A percentile compares a stretch with the other conserved stretches of the same genome.
Conservation (phyloP, 1,284 basidiomycete species). For the Puccinia coronata region DNA sequence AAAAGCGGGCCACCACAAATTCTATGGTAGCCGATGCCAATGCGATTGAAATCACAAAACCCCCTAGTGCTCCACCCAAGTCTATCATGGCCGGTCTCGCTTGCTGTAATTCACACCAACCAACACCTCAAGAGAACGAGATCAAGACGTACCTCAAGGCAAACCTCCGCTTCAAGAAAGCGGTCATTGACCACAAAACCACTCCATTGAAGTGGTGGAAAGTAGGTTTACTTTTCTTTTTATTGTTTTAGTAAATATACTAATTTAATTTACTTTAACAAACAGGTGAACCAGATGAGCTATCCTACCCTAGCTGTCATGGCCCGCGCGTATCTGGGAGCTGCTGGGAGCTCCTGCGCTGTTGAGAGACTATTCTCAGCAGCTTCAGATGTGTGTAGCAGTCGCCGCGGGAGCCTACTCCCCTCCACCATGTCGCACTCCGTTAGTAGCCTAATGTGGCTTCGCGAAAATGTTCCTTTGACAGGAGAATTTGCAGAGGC, state of each 20-base stretch:
- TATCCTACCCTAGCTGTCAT: neutral
- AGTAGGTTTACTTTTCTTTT: too few species aligned
- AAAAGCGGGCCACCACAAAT: neutral
- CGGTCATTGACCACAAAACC: neutral
- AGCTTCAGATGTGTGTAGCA: too few species aligned
- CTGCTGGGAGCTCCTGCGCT: constrained; percentile 1
- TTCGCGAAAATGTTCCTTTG: neutral
- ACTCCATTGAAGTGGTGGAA: too few species aligned
- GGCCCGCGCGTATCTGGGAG: too few species aligned
- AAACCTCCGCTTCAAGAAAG: neutral
- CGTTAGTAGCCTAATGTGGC: too few species aligned
- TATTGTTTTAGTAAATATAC: too few species aligned
- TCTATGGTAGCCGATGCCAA: neutral
- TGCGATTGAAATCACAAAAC: neutral
- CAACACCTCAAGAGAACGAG: neutral
- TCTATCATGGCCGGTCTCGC: neutral
- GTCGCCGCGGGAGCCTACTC: too few species aligned
- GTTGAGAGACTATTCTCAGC: too few species aligned
- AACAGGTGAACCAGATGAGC: neutral
- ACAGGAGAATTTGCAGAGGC: constrained; percentile 1
- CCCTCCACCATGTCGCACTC: too few species aligned
- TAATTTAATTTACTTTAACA: too few species aligned
- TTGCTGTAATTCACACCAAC: neutral
- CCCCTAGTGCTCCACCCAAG: neutral
- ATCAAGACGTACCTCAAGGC: neutral